These are phyloP conservation scores for Cyclocybe cylindracea DNA, from an alignment of 768 basidiomycete genomes.

Conservation along the genomic window DNA sequence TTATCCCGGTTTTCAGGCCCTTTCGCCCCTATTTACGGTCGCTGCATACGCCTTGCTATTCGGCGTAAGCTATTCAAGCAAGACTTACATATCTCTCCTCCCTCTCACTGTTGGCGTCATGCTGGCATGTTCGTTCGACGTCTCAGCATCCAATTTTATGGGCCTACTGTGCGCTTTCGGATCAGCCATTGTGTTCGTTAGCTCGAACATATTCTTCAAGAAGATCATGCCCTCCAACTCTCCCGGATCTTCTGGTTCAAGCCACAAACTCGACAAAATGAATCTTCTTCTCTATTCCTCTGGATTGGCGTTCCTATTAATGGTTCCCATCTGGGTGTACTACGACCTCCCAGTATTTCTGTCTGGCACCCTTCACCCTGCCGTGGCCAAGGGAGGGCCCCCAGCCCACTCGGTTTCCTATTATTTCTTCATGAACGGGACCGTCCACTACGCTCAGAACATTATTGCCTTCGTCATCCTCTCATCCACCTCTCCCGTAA, in stretches of 20 bases:
- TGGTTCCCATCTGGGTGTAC: conserved; percentile 95
- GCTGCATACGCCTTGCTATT: conserved; percentile 93
- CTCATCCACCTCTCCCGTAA: conserved; percentile 94
- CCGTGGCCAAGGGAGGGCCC: conserved; percentile 44
- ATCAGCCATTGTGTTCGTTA: conserved; percentile 94
- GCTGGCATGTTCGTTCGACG: conserved; percentile 93
- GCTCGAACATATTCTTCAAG: conserved; percentile 99
- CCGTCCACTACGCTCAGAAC: conserved; percentile 96
- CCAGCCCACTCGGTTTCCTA: conserved; percentile 65
- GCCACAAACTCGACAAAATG: conserved; percentile 93
- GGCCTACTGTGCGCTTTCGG: conserved; percentile 97
- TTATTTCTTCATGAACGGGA: conserved; percentile 92
- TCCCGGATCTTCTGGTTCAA: conserved; percentile 34
- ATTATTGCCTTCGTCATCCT: conserved; percentile 97
- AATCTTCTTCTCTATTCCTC: conserved; percentile 95
- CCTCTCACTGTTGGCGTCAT: conserved; percentile 96
- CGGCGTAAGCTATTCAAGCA: conserved; percentile 87
- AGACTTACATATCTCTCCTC: conserved; percentile 91
- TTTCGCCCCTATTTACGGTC: conserved; percentile 97
- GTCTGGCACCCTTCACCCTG: conserved; percentile 42
- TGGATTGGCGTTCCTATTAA: conserved; percentile 89
- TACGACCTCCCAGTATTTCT: conserved; percentile 79
- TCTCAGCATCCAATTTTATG: conserved; percentile 80
- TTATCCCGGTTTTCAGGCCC: conserved; percentile 55
- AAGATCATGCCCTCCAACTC: conserved; percentile 85